Conservation (phyloP, 1,284 basidiomycete species). For the Phaffia rhodozyma region DNA sequence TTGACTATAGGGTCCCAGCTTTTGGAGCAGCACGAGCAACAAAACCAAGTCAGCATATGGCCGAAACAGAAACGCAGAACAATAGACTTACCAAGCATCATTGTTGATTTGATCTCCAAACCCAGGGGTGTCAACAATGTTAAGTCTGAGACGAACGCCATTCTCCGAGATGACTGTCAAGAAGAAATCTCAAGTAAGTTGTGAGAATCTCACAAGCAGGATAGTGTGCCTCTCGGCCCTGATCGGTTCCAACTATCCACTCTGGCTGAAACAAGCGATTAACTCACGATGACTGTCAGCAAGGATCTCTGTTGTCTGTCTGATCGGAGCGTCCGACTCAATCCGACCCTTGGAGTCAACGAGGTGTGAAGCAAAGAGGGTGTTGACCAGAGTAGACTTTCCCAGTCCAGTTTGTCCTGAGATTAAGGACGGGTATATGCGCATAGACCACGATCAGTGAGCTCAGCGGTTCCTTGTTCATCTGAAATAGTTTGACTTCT, state of each 20-base stretch:
- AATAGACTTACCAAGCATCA: conserved; percentile 69
- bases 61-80: not conserved
- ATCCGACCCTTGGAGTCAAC: conserved; percentile 94
- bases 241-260: not conserved
- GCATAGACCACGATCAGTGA: not conserved
- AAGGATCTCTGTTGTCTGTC: conserved; percentile 94
- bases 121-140: conserved; percentile 98
- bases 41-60: not conserved
- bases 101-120: conserved; percentile 99
- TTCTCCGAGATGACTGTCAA: conserved; percentile 83
- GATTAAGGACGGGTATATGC: conserved; percentile 8
- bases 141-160: conserved; percentile 83
- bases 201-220: not conserved
- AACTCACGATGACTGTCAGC: conserved; percentile 82
- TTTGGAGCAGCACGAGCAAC: not conserved
- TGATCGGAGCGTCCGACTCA: conserved; percentile 70
- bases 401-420: conserved; percentile 92
- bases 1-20: conserved; percentile 99
- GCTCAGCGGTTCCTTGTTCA: not conserved
- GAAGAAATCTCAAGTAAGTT: not conserved
- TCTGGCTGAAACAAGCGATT: not conserved
- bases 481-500: not conserved
- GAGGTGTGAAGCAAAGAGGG: conserved; percentile 94
- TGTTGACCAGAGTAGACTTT: conserved; percentile 98
- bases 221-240: not conserved